Base-by-base conservation (phyloP, 2,329 filamentous ascomycete species). In the Huntiella abstrusa region DNA sequence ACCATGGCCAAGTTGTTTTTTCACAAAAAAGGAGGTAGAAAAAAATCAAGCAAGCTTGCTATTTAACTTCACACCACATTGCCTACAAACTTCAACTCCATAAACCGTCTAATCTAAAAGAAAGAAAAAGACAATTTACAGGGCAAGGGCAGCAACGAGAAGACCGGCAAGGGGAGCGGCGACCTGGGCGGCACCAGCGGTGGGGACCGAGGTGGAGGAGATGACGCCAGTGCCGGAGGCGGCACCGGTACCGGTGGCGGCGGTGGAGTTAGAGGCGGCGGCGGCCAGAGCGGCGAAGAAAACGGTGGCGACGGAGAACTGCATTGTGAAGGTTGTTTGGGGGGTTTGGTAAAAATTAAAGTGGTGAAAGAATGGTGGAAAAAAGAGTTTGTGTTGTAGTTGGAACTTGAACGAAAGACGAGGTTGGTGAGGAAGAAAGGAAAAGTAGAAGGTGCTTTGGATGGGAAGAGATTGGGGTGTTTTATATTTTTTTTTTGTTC, bases 341-440 rank as follows among this genome's bases (percentile, higher is more conserved):
- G 28, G 16, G 16, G 16, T 2, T 32, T n/a, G 33, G 39, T 16
- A n/a, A 16, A 17, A 13, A 49, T 49, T 49, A 49, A 49, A 46
- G 48, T 46, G 48, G 33, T 33, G 39, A 49, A 28, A 37, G 38
- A 49, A 49, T 49, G 34, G 43, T 49, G 44, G 28, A 33, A 33
- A 40, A 46, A 17, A 46, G 48, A 49, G 45, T 43, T 43, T n/a
- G 32, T 46, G 16, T 43, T 44, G 48, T 43, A 46, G 40, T 49
- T 47, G 47, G 48, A 49, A 49, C 48, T 49, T 49, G 48, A 49
- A 49, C 48, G 48, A 49, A 42, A 49, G 48, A 40, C 43, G 39
- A 34, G 45, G 40, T 40, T 46, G 48, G 44, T 49, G 34, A 38
- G 15, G 28, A 33, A 34, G 28, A 35, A 40, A 28, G 28, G 33